phyloP scores from a whole-genome alignment of 164 flowering plant species.

The Umbilicus rupestris region DNA sequence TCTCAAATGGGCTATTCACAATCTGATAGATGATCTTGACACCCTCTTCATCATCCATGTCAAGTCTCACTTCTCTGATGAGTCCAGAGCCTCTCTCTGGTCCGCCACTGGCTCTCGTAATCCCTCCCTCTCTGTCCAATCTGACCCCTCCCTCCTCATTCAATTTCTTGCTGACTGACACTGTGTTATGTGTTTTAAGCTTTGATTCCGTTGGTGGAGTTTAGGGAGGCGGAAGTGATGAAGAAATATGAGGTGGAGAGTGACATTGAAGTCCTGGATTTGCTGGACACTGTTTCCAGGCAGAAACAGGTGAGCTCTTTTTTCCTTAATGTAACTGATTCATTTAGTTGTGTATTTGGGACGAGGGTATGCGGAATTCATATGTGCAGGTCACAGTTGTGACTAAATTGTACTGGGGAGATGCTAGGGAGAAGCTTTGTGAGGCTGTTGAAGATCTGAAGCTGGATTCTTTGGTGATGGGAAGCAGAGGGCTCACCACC shows the following conservation, averaged over 20 bases:
- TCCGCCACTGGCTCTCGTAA: constrained; percentile 62
- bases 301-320: constrained; percentile 50
- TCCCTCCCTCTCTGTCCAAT: too few species aligned
- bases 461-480: constrained; percentile 39
- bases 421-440: constrained; percentile 37
- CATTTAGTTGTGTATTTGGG: not conserved
- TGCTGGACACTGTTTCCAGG: constrained; percentile 46
- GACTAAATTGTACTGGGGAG: constrained; percentile 79
- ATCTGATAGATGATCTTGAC: constrained; percentile 41
- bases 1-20: constrained; percentile 52
- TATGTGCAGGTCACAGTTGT: constrained; percentile 39
- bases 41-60: constrained; percentile 44
- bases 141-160: not conserved
- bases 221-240: constrained; percentile 50
- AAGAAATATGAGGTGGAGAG: constrained; percentile 35
- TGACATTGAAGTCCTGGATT: constrained; percentile 53
- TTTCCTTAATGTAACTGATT: too few species aligned
- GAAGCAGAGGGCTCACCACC: constrained; percentile 42
- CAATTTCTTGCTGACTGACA: too few species aligned
- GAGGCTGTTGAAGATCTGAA: constrained; percentile 36
- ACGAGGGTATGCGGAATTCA: not conserved
- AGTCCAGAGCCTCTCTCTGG: constrained; percentile 45
- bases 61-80: constrained; percentile 23
- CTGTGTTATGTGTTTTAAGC: too few species aligned
- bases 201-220: constrained; percentile 67